A percentile compares a stretch with the other conserved stretches of the same genome.
These are phyloP conservation scores for Raddia guianensis DNA, from an alignment of 176 grass and related monocot genomes.

Conservation along the genomic window DNA sequence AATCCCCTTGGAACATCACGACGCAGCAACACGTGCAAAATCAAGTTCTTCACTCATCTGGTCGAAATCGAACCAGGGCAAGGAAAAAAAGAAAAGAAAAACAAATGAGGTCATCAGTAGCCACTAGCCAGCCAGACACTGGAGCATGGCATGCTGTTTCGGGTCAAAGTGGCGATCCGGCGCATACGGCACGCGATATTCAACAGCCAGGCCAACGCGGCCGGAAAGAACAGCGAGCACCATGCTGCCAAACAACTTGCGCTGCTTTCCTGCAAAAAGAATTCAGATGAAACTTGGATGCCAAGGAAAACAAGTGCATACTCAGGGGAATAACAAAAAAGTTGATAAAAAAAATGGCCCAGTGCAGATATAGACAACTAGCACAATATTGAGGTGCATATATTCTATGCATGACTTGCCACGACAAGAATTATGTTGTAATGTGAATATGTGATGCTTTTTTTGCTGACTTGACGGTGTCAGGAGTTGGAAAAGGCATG, in stretches of 20 bases:
- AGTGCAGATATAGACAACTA: not conserved
- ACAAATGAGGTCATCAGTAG: too few species aligned
- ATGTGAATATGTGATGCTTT: not conserved
- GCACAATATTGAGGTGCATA: not conserved
- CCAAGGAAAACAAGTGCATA: constrained; percentile 4
- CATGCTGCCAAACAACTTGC: not conserved
- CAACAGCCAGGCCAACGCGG: too few species aligned
- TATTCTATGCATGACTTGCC: not conserved
- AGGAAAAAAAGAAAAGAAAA: not conserved
- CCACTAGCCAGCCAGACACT: too few species aligned
- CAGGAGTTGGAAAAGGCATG: not conserved
- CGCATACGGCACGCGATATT: too few species aligned
- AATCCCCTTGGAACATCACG: too few species aligned
- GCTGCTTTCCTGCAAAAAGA: not conserved
- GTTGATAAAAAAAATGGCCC: not conserved
- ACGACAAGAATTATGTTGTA: not conserved
- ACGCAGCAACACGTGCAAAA: too few species aligned
- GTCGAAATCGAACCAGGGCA: too few species aligned
- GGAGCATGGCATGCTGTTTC: too few species aligned
- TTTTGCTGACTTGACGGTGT: not conserved
- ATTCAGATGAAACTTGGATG: constrained; percentile 13
- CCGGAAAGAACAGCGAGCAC: too few species aligned
- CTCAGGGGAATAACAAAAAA: constrained; percentile 9
- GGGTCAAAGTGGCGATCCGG: too few species aligned
- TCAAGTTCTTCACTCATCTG: too few species aligned